Evolutionary conservation across 2,329 filamentous ascomycete genomes (phyloP).

Genomic region (Didymella lethalis): DNA sequence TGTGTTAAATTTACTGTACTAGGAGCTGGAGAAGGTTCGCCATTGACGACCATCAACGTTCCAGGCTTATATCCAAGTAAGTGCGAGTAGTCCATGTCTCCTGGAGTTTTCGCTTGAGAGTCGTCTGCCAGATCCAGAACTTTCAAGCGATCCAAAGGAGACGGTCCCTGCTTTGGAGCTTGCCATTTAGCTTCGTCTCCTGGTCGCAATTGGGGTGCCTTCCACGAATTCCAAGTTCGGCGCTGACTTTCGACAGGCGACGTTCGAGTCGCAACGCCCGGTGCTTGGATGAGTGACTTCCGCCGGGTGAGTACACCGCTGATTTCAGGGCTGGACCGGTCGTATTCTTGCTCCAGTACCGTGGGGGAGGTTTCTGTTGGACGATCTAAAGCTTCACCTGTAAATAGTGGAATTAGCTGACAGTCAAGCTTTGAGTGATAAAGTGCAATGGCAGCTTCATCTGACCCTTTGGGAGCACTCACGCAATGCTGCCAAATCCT

Average conservation of each 20-base stretch:
- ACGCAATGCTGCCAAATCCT: constrained; percentile 57
- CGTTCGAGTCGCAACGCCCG: constrained; percentile 50
- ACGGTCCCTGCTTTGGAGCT: constrained; percentile 21
- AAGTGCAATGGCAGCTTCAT: background rate
- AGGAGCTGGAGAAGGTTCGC: constrained; percentile 55
- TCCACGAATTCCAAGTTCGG: constrained; percentile 47
- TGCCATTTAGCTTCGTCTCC: constrained; percentile 47
- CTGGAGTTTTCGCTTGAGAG: constrained; percentile 50
- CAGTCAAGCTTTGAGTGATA: background rate
- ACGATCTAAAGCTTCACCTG: constrained; percentile 43
- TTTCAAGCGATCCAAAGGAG: constrained; percentile 33
- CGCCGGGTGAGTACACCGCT: constrained; percentile 45
- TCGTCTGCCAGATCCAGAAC: constrained; percentile 35
- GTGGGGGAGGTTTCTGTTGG: constrained; percentile 23
- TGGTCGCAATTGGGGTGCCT: constrained; percentile 32
- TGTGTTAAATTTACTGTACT: constrained; percentile 36
- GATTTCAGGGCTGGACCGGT: constrained; percentile 23
- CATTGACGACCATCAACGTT: constrained; percentile 58
- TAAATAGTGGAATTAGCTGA: constrained; percentile 19
- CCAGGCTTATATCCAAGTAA: constrained; percentile 54
- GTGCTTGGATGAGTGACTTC: constrained; percentile 51
- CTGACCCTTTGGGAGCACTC: constrained; percentile 23
- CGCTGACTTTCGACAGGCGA: constrained; percentile 45
- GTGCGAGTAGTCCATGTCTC: constrained; percentile 54
- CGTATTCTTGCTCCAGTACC: constrained; percentile 22